Conservation (phyloP, 2,329 filamentous ascomycete species). For the Intubia oerlemansii region DNA sequence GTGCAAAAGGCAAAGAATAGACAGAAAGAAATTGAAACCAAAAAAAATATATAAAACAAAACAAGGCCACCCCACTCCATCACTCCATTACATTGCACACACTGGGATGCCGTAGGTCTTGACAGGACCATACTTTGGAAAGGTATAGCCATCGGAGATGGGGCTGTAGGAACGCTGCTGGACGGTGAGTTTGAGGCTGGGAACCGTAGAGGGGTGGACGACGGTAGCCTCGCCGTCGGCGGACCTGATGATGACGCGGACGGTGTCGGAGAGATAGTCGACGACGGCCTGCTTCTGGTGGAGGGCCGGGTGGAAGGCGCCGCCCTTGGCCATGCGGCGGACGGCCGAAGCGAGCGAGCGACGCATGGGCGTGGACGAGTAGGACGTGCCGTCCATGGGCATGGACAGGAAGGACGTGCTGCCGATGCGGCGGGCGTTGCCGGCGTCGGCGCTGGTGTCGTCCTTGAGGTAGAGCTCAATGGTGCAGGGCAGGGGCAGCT, state of each 20-base stretch:
- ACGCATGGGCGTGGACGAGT: constrained; percentile 14
- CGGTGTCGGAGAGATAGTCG: constrained; percentile 12
- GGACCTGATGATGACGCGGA: constrained; percentile 9
- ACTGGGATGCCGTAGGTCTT: too few relatives aligned
- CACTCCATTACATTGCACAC: too few relatives aligned
- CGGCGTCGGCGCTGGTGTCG: background rate
- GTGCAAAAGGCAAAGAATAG: too few relatives aligned
- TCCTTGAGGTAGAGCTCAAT: constrained; percentile 14
- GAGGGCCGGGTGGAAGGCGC: too few relatives aligned
- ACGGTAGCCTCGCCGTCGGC: constrained; percentile 13
- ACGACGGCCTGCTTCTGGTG: too few relatives aligned
- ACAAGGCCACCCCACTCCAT: too few relatives aligned
- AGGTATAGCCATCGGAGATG: constrained; percentile 5
- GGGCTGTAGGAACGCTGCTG: constrained; percentile 11
- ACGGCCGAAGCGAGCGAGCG: constrained; percentile 3
- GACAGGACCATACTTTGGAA: constrained; percentile 12
- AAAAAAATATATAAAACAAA: too few relatives aligned
- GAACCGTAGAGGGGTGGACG: constrained; percentile 10
- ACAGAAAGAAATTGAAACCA: too few relatives aligned
- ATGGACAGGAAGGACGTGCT: constrained; percentile 16
- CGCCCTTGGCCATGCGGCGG: too few relatives aligned
- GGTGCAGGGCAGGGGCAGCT: constrained; percentile 16
- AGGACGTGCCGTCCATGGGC: constrained; percentile 14
- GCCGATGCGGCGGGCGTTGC: constrained; percentile 9
- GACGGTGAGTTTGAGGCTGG: constrained; percentile 17